phyloP scores from a whole-genome alignment of 257 asterid species.

The Handroanthus guayacan region DNA sequence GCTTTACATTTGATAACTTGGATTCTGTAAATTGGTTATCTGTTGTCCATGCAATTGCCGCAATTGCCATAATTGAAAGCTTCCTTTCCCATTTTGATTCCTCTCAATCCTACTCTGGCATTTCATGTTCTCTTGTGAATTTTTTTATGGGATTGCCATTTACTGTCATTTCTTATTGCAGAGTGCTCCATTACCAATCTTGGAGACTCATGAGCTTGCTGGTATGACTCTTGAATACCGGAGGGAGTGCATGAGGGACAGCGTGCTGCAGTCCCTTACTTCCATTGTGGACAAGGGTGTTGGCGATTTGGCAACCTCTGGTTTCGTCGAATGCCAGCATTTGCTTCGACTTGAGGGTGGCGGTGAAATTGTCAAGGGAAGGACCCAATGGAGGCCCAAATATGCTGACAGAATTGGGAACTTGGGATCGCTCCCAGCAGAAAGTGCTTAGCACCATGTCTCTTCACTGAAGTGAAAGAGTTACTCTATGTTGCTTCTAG shows the following conservation, averaged over 20 bases:
- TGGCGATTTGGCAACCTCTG: constrained; percentile 51
- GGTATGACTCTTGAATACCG: constrained; percentile 87
- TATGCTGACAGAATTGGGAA: constrained; percentile 46
- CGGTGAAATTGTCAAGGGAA: constrained; percentile 88
- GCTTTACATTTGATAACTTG: background rate
- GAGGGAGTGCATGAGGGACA: constrained; percentile 98
- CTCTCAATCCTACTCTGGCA: constrained; percentile 2
- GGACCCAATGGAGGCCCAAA: constrained; percentile 94
- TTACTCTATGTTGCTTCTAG: constrained; percentile 33
- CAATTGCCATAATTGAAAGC: constrained; percentile 2
- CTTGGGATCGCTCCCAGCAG: constrained; percentile 55
- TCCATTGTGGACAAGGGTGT: constrained; percentile 57
- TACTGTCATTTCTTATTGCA: constrained; percentile 38
- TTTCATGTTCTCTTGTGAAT: background rate
- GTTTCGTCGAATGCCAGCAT: constrained; percentile 82
- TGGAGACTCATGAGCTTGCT: constrained; percentile 89
- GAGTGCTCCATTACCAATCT: constrained; percentile 82
- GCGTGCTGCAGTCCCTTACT: constrained; percentile 88
- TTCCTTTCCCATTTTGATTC: background rate
- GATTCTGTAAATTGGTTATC: background rate
- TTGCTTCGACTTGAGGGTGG: constrained; percentile 89
- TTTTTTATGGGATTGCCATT: background rate
- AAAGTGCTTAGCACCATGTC: constrained; percentile 44
- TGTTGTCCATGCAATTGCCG: background rate
- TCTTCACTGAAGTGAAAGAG: constrained; percentile 31